Evolutionary conservation across 23 red algal species (phyloP), one percentile per base, ranked within the genome.

Genomic region (Gracilaria gracilis): DNA sequence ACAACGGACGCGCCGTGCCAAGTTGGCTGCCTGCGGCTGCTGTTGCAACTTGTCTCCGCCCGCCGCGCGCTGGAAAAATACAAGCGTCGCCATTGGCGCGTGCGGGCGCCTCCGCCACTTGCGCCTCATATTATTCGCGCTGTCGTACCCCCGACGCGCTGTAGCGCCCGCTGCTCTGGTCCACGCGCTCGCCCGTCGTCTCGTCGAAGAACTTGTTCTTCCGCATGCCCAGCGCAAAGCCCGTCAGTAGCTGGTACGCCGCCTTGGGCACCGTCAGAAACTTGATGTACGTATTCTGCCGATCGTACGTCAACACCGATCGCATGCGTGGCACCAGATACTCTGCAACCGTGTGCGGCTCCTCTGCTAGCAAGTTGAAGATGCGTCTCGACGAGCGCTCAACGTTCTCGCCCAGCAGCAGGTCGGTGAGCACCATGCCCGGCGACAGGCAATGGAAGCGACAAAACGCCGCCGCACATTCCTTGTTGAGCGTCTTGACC

Each of bases 381-480:
- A 98, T 81, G 7, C 31, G 37, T 8, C 90, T 61, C 28, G 71
- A 61, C 17, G 9, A 1, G 34, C 54, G 31, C 27, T 79, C 80
- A 4, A 16, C 27, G 61, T 88, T 91, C 17, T 67, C 95, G 21
- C 69, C 67, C 50, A 98, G 87, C 81, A 98, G 51, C 46, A 98
- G 65, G n/a, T 94, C 91, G 20, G 95, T 98, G 53, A 98, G 77
- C 51, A 98, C 91, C 90, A 98, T 93, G 24, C 95, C 95, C 25
- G 95, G 95, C n/a, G 79, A 87, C 29, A 98, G 44, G 31, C 61
- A 47, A 51, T 91, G 91, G 38, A 94, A 88, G 37, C 84, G 72
- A 2, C 91, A 64, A 3, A 13, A 27, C 13, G 29, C 58, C 1
- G 19, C 67, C 11, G 57, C 49, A 15, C 84, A 42, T 62, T 98